Evolutionary conservation across 176 grass and related monocot species (phyloP).

Genomic region (Eleusine coracana): DNA sequence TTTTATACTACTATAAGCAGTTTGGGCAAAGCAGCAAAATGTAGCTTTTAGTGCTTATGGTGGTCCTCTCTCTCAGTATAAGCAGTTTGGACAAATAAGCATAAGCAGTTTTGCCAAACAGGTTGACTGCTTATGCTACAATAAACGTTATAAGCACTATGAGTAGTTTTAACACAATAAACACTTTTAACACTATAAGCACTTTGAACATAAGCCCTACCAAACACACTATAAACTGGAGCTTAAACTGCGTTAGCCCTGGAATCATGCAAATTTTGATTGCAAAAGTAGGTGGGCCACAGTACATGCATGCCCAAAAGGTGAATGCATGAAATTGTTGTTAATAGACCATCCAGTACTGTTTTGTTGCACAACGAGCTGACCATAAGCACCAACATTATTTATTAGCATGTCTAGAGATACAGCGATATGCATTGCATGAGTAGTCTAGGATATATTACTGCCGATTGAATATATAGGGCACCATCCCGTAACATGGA

Average conservation of each 20-base stretch:
- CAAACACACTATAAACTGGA: no score
- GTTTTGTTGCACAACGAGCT: constrained; percentile 5
- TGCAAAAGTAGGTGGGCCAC: neutral
- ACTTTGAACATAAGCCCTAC: no score
- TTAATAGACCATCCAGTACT: neutral
- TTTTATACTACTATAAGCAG: no score
- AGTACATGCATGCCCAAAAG: neutral
- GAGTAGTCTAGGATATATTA: neutral
- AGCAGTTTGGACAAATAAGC: no score
- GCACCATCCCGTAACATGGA: constrained; percentile 27
- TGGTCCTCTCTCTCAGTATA: no score
- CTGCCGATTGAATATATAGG: neutral
- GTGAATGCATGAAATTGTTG: neutral
- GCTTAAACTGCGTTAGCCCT: neutral
- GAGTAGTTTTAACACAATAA: no score
- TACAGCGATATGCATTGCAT: neutral
- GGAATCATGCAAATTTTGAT: neutral
- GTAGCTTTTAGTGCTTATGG: no score
- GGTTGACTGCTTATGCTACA: no score
- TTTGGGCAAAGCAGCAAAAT: no score
- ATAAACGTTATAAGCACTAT: no score
- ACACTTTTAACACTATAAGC: no score
- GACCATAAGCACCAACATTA: constrained; percentile 19
- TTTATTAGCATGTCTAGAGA: neutral
- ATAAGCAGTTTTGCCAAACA: no score